phyloP scores from a whole-genome alignment of 176 grass and related monocot genomes.

The Tillandsia leiboldiana region DNA sequence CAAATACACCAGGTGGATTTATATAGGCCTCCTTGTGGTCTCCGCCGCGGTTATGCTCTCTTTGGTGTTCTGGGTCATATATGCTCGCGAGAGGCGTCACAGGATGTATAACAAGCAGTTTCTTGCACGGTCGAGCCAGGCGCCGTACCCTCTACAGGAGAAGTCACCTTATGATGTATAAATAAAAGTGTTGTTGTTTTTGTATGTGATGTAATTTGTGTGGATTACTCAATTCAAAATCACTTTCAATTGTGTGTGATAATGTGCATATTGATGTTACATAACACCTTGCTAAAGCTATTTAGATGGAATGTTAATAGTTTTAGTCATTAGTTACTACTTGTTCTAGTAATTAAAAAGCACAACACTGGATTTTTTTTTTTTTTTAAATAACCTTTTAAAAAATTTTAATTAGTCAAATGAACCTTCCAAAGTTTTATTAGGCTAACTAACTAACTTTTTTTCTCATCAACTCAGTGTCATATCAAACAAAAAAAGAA shows the following conservation, averaged over 20 bases:
- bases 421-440: too few species aligned
- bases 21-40: constrained; percentile 29
- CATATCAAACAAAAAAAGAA: too few species aligned
- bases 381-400: too few species aligned
- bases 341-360: not conserved
- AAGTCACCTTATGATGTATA: constrained; percentile 14
- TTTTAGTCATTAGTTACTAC: not conserved
- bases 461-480: too few species aligned
- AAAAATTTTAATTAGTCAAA: too few species aligned
- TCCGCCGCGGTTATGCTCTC: constrained; percentile 34
- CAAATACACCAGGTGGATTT: constrained; percentile 25
- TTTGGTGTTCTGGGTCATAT: constrained; percentile 38
- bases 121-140: not conserved
- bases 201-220: too few species aligned
- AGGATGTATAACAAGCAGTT: constrained; percentile 25
- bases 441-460: too few species aligned
- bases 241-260: not conserved
- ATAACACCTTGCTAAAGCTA: not conserved
- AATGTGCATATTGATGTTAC: not conserved
- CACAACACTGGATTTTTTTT: too few species aligned
- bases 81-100: constrained; percentile 29
- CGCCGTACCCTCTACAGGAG: constrained; percentile 4
- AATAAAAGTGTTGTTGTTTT: not conserved
- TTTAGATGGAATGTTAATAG: not conserved
- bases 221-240: not conserved